These are phyloP conservation scores for Paxillus ammoniavirescens DNA, from an alignment of 768 basidiomycete genomes.

Conservation along the genomic window DNA sequence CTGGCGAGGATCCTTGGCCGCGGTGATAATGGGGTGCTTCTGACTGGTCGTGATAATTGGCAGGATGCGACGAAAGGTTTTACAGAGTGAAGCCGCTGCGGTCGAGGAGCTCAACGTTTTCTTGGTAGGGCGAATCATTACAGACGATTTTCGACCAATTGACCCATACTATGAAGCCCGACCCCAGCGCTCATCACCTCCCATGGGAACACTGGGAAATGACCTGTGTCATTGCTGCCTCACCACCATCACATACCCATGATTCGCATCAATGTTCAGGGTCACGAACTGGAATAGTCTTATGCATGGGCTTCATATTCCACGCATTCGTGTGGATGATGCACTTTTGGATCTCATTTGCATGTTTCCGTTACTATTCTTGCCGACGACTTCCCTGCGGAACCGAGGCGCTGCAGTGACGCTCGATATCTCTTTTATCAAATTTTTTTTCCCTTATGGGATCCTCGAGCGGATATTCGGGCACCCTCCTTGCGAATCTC, in stretches of 20 bases:
- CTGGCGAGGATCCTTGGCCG: conserved; percentile 8
- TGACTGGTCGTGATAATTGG: not conserved
- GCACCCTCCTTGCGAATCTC: too few relatives aligned
- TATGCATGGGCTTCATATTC: not conserved
- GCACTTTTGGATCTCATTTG: not conserved
- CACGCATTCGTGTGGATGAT: not conserved
- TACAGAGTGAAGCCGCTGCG: not conserved
- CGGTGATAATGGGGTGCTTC: conserved; percentile 1
- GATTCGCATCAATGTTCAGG: not conserved
- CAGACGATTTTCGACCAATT: conserved; percentile 1
- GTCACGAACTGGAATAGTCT: conserved; percentile 4
- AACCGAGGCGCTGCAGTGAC: too few relatives aligned
- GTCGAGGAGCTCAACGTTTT: not conserved
- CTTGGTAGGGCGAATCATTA: conserved; percentile 12
- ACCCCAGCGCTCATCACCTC: conserved; percentile 1
- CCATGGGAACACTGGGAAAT: not conserved
- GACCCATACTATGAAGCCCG: not conserved
- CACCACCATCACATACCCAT: not conserved
- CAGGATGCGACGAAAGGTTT: not conserved
- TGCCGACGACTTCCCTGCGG: too few relatives aligned
- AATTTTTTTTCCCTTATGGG: too few relatives aligned
- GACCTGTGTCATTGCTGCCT: not conserved
- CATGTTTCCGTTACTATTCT: too few relatives aligned
- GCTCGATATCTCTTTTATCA: too few relatives aligned
- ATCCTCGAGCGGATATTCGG: too few relatives aligned